These are phyloP conservation scores for Cladosporium oxysporum DNA, from an alignment of 2,329 filamentous ascomycete species.

Conservation along the genomic window DNA sequence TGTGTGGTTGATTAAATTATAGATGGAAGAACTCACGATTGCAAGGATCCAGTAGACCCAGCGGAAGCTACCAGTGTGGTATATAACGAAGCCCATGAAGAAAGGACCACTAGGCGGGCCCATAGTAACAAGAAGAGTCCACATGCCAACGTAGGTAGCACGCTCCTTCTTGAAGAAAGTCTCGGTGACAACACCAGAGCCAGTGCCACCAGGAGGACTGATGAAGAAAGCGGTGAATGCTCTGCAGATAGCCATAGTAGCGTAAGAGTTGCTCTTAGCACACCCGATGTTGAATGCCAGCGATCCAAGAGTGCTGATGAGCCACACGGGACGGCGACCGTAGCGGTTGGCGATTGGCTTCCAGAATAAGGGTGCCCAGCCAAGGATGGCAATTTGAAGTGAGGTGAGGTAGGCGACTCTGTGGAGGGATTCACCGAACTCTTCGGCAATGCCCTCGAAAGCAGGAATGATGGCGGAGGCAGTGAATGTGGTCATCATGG, in stretches of 20 bases:
- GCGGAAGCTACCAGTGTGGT: constrained; percentile 52
- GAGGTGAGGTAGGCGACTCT: constrained; percentile 56
- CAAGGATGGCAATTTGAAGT: constrained; percentile 57
- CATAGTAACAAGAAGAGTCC: constrained; percentile 55
- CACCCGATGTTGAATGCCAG: constrained; percentile 56
- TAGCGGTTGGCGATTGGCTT: constrained; percentile 56
- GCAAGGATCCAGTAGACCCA: constrained; percentile 63
- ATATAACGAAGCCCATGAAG: constrained; percentile 48
- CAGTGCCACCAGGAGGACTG: constrained; percentile 55
- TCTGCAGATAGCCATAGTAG: constrained; percentile 53
- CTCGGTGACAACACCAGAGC: constrained; percentile 59
- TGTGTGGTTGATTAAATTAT: not conserved
- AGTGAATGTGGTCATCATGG: constrained; percentile 59
- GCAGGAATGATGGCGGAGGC: constrained; percentile 57
- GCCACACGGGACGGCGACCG: constrained; percentile 57
- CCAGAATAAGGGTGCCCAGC: constrained; percentile 58
- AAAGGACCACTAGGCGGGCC: constrained; percentile 49
- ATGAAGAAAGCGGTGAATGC: constrained; percentile 60
- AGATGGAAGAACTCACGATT: constrained; percentile 43
- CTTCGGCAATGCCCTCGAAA: constrained; percentile 54
- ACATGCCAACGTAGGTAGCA: constrained; percentile 59
- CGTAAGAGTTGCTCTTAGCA: constrained; percentile 52
- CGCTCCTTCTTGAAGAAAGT: constrained; percentile 59
- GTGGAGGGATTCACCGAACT: constrained; percentile 53
- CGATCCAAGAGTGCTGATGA: constrained; percentile 52